A percentile compares a stretch with the other conserved stretches of the same genome.
Conservation (phyloP, 306 rosid genomes). For the Glycine soja region DNA sequence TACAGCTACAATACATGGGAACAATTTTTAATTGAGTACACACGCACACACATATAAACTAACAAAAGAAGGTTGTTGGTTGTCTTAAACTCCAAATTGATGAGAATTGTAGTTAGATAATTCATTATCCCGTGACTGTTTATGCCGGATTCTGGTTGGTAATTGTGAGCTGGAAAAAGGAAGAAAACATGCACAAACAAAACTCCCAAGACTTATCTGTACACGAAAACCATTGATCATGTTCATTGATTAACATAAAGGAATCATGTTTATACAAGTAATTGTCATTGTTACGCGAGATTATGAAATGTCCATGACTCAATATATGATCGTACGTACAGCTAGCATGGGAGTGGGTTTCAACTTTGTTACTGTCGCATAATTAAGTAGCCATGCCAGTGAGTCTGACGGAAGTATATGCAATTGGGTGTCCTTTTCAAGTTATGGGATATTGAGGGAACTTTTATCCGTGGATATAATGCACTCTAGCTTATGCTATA, state of each 20-base stretch:
- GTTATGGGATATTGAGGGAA: slow-evolving; percentile 2
- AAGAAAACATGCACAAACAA: slow-evolving; percentile 1
- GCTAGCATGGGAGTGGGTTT: slow-evolving; percentile 7
- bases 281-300: not conserved
- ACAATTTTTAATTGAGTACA: not conserved
- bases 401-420: not conserved
- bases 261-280: not conserved
- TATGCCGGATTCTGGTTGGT: not conserved
- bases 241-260: not conserved
- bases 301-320: too few relatives aligned
- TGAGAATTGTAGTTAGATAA: too few relatives aligned
- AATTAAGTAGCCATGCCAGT: not conserved
- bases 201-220: not conserved
- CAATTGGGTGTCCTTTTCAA: not conserved
- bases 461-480: slow-evolving; percentile 4
- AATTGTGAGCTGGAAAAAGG: slow-evolving; percentile 9
- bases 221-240: slow-evolving; percentile 10
- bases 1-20: not conserved
- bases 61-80: not conserved
- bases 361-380: slow-evolving; percentile 1
- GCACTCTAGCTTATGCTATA: not conserved
- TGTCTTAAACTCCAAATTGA: too few relatives aligned
- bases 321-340: not conserved
- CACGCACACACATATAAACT: not conserved
- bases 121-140: too few relatives aligned